phyloP scores from a whole-genome alignment of 805 yeast species.

The Alloascoidea hylecoeti region DNA sequence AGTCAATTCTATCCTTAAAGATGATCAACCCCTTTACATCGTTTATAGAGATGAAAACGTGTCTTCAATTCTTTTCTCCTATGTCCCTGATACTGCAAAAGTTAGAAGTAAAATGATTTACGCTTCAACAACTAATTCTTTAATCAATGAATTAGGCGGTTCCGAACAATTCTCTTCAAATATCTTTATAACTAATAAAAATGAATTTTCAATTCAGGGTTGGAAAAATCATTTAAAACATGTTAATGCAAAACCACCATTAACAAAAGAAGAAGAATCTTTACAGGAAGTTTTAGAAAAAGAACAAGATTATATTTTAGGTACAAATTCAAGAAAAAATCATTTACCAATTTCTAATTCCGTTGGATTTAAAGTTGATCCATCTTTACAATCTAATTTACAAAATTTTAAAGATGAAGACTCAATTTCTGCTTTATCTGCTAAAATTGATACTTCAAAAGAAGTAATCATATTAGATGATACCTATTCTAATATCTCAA shows the following conservation, averaged over 20 bases:
- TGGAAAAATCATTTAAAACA: constrained; percentile 26
- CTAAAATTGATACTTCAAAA: constrained; percentile 30
- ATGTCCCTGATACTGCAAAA: constrained; percentile 75
- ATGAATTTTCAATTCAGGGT: constrained; percentile 36
- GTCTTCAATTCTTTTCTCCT: constrained; percentile 53
- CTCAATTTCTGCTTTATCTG: constrained; percentile 15
- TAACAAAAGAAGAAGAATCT: constrained; percentile 45
- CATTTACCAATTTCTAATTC: constrained; percentile 7
- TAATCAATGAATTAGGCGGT: constrained; percentile 63
- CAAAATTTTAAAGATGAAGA: constrained; percentile 8
- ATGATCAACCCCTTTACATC: constrained; percentile 33
- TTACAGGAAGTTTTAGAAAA: constrained; percentile 28
- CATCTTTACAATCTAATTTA: constrained; percentile 11
- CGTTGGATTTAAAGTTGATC: constrained; percentile 7
- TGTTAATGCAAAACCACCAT: constrained; percentile 26
- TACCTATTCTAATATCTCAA: constrained; percentile 10
- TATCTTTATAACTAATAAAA: constrained; percentile 39
- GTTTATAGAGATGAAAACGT: constrained; percentile 22
- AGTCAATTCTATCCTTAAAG: constrained; percentile 18
- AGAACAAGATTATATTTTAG: constrained; percentile 22
- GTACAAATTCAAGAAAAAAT: constrained; percentile 14
- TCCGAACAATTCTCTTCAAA: constrained; percentile 31
- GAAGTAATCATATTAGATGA: constrained; percentile 33
- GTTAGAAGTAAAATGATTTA: constrained; percentile 85
- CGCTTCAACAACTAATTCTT: constrained; percentile 76